Conservation (phyloP, 2,329 filamentous ascomycete genomes). For the Cytospora mali region DNA sequence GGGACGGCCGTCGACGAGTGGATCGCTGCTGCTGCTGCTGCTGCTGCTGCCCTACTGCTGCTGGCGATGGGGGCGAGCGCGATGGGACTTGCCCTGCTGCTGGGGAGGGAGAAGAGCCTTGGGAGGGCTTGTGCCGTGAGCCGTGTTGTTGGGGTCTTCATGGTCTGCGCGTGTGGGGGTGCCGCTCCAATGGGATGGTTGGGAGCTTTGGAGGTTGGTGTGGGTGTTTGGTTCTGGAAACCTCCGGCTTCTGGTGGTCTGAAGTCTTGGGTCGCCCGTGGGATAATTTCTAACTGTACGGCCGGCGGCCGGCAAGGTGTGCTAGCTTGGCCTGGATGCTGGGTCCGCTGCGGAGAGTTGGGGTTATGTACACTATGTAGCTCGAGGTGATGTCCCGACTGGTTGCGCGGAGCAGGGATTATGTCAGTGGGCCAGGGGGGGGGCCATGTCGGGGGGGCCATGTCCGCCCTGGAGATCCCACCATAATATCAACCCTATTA, state of each 20-base stretch:
- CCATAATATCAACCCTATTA: too few relatives aligned
- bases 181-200: too few relatives aligned
- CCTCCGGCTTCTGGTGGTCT: not conserved
- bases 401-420: too few relatives aligned
- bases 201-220: too few relatives aligned
- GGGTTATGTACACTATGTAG: too few relatives aligned
- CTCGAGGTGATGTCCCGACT: too few relatives aligned
- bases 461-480: too few relatives aligned
- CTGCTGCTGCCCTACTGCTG: too few relatives aligned
- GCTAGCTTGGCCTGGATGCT: conserved; percentile 8
- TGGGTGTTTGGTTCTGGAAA: not conserved
- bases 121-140: conserved; percentile 13
- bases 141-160: conserved; percentile 20
- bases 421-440: too few relatives aligned
- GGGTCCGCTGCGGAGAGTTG: conserved; percentile 1
- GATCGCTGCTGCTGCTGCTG: not conserved
- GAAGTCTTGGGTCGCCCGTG: not conserved
- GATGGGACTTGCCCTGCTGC: not conserved
- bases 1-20: conserved; percentile 40
- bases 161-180: too few relatives aligned
- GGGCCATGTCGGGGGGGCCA: too few relatives aligned
- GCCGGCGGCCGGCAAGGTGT: too few relatives aligned
- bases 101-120: conserved; percentile 3
- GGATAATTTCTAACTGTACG: conserved; percentile 6
- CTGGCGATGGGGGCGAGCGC: not conserved